Evolutionary conservation across 352 stramenopile genomes (phyloP).

Genomic region (Globisporangium acanthophoron): DNA sequence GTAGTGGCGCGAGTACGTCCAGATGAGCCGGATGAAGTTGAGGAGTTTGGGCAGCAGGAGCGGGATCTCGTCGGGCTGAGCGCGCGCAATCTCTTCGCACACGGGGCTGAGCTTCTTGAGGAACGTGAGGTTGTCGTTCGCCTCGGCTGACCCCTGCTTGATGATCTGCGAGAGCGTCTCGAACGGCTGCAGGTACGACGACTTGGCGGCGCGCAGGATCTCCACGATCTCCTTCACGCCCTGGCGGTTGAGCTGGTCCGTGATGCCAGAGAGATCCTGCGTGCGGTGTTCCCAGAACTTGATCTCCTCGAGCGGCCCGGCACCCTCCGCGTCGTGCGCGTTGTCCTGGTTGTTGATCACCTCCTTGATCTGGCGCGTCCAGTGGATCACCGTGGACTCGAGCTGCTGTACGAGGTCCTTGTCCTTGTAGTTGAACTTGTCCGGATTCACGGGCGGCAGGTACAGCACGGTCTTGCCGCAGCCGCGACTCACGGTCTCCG

Average conservation of each 20-base stretch:
- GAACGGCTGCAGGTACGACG: conserved; percentile 92
- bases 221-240: conserved; percentile 90
- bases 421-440: conserved; percentile 86
- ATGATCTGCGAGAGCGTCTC: conserved; percentile 91
- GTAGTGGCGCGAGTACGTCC: conserved; percentile 91
- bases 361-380: conserved; percentile 96
- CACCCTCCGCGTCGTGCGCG: conserved; percentile 84
- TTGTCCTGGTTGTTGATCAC: conserved; percentile 96
- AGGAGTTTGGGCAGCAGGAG: conserved; percentile 89
- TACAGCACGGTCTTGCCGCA: conserved; percentile 94
- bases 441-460: conserved; percentile 75
- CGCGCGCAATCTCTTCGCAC: conserved; percentile 84
- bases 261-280: conserved; percentile 91
- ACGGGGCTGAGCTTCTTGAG: conserved; percentile 90
- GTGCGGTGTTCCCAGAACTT: conserved; percentile 94
- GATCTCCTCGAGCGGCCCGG: conserved; percentile 92
- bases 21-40: conserved; percentile 93
- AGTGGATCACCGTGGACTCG: conserved; percentile 96
- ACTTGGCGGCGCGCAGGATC: conserved; percentile 85
- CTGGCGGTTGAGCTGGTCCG: conserved; percentile 87
- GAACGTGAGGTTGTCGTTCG: conserved; percentile 94
- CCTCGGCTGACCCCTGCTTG: conserved; percentile 87
- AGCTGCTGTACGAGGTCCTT: conserved; percentile 95
- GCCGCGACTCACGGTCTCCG: conserved; percentile 86
- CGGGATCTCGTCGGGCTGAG: conserved; percentile 87